Base-by-base conservation (phyloP, 164 flowering plant genomes). In the Liriodendron chinense region DNA sequence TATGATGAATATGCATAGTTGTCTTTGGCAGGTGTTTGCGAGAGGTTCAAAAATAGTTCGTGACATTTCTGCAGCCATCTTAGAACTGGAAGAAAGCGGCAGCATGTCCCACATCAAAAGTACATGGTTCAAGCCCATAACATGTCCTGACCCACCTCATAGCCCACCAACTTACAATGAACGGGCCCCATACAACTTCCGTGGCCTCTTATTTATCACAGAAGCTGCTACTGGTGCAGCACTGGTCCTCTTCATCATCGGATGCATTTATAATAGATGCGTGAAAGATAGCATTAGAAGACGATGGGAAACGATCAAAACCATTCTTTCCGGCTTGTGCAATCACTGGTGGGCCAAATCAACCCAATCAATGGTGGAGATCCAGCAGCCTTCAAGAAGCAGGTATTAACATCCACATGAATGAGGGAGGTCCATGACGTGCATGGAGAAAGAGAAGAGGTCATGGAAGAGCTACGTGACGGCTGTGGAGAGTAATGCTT, bases 61-160 rank as follows among this genome's bases (percentile, higher is more conserved):
- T 13, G 79, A 80, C 47, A 14, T 76, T 69, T 76, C 77, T 1
- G 72, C 63, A 34, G 82, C 77, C 0, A 47, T 80, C n/a, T 47
- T 80, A 43, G 49, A 76, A 2, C 50, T 79, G 57, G 66, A 68
- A 13, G 76, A 72, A 50, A 72, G 73, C 10, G 69, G 23, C 0
- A 23, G n/a, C 34, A 69, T 76, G 25, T 10, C 2, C n/a, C 25
- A 10, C 22, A 64, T 73, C 22, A 73, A 72, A 23, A 28, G 28
- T 16, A 24, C 53, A 13, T 76, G 79, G 78, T 72, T 76, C 50
- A 73, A 65, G n/a, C 14, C 25, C 21, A 62, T 53, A 53, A 16
- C 13, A 13, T 10, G 59, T 16, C 59, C 59, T 53, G 18, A 53
- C 59, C 59, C 13, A 53, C 59, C 59, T 53, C 59, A 13, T 7